Evolutionary conservation across 345 rosid genomes (phyloP), one percentile per base, ranked within the genome.

Genomic region (Schrenkiella parvula): DNA sequence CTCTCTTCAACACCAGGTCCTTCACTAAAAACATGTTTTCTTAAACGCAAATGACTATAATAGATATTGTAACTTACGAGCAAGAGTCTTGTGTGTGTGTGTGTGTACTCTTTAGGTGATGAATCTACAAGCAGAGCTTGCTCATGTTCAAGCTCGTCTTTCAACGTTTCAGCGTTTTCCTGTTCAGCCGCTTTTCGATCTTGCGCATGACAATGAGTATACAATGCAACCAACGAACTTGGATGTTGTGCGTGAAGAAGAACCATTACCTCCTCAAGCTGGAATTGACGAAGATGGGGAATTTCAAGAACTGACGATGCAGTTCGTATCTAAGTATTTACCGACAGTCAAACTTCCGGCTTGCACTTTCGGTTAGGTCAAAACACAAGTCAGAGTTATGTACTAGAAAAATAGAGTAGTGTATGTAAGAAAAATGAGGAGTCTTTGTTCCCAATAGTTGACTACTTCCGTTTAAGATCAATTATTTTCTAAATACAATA

Each of bases 1-100:
- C 72, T 68, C 88, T 23, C 90, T 92, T 54, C 96, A 92, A 68
- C 89, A 88, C 38, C 98, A 92, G 98, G 93, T 82, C 29, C 62
- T 28, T 64, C 5, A 12, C 15, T 3, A 9, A 37, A 37, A 50
- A 37, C 75, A 50, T 12, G n/a, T 34, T 13, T 39, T 46, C 2
- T 60, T 47, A 23, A 67, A 46, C 55, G 0, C 22, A 1, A 15
- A 9, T 61, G 50, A 0, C 19, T 41, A 41, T 64, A 34, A 52
- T 34, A 5, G 26, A 7, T 46, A 31, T 17, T 15, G 21, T 42
- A 26, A 53, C n/a, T 55, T 14, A 31, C 29, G 23, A 21, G 60
- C 11, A 52, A 29, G 23, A 38, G 23, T 46, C 3, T n/a, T n/a
- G n/a, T n/a, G n/a, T 54, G 6, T 53, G 46, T 55, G 38, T 31